phyloP scores from a whole-genome alignment of 2,329 filamentous ascomycete species.

The Aspergillus chevalieri region DNA sequence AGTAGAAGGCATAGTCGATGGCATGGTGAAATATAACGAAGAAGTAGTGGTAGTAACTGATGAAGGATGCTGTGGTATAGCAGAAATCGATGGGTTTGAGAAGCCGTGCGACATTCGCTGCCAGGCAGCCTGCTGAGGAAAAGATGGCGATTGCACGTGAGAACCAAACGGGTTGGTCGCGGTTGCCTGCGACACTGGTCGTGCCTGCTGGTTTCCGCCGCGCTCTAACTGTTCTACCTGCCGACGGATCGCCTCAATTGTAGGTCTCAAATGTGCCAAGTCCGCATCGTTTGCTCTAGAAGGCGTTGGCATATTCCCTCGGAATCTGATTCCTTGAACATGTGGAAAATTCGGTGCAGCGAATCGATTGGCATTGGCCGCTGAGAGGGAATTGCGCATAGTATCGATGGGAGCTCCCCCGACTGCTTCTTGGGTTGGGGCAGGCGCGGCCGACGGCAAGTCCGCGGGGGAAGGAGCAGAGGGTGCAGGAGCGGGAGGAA shows the following conservation, averaged over 20 bases:
- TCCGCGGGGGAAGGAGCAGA: constrained; percentile 6
- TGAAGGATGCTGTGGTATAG: constrained; percentile 1
- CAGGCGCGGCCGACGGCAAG: constrained; percentile 1
- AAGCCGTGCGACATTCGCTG: constrained; percentile 4
- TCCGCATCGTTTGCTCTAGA: constrained; percentile 10
- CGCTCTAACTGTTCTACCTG: constrained; percentile 15
- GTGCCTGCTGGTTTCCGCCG: constrained; percentile 1
- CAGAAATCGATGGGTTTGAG: constrained; percentile 1
- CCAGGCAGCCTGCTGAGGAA: constrained; percentile 2
- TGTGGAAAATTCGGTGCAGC: neutral
- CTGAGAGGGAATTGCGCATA: constrained; percentile 7
- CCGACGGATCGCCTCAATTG: constrained; percentile 17
- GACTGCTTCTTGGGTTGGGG: constrained; percentile 3
- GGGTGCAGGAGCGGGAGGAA: constrained; percentile 31
- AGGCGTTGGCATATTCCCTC: neutral
- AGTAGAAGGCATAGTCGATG: neutral
- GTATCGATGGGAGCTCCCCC: constrained; percentile 5
- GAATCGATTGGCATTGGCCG: constrained; percentile 4
- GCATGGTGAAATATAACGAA: constrained; percentile 1
- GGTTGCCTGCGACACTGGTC: constrained; percentile 1
- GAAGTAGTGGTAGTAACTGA: neutral
- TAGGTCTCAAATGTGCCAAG: constrained; percentile 15
- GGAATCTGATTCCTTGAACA: constrained; percentile 6
- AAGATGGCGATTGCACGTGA: neutral
- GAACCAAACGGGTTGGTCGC: constrained; percentile 1